A percentile compares a stretch with the other conserved stretches of the same genome.
These are phyloP conservation scores for Geoglossum glabrum DNA, from an alignment of 495 filamentous ascomycete species.

Conservation along the genomic window DNA sequence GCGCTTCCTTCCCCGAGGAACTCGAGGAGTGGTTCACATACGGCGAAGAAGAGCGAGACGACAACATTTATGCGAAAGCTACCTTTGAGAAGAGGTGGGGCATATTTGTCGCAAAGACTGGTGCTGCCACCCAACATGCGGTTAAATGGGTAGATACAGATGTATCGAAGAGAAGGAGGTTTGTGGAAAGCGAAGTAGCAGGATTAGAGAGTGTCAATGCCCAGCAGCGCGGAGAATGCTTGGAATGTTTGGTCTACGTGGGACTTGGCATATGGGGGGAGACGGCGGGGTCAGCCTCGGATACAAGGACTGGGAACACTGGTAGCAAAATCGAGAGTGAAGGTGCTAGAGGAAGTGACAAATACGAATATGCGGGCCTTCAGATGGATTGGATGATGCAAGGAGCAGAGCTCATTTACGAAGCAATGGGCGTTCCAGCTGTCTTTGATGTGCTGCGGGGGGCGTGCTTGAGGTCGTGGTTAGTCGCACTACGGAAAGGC, in stretches of 20 bases:
- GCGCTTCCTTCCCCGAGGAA: constrained; percentile 62
- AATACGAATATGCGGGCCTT: constrained; percentile 24
- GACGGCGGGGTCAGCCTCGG: not conserved
- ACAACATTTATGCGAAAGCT: constrained; percentile 45
- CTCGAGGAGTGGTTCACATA: constrained; percentile 95
- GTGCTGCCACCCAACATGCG: not conserved
- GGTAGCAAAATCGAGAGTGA: constrained; percentile 15
- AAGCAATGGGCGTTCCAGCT: constrained; percentile 36
- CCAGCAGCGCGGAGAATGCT: not conserved
- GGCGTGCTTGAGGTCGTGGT: constrained; percentile 30
- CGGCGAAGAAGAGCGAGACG: constrained; percentile 49
- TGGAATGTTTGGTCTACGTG: constrained; percentile 4
- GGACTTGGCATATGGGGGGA: constrained; percentile 6
- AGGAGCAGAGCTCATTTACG: constrained; percentile 36
- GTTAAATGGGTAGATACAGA: constrained; percentile 33
- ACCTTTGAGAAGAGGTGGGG: constrained; percentile 51
- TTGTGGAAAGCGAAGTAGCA: constrained; percentile 13
- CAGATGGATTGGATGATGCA: constrained; percentile 53
- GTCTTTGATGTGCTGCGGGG: constrained; percentile 38
- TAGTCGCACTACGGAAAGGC: constrained; percentile 10
- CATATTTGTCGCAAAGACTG: constrained; percentile 18
- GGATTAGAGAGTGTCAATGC: constrained; percentile 4
- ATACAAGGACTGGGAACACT: not conserved
- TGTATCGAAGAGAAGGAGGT: constrained; percentile 13
- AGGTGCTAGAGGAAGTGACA: constrained; percentile 9